A percentile compares a stretch with the other conserved stretches of the same genome.
Evolutionary conservation across 1,284 basidiomycete species (phyloP).

Genomic region (Salmacisia buchloeana): DNA sequence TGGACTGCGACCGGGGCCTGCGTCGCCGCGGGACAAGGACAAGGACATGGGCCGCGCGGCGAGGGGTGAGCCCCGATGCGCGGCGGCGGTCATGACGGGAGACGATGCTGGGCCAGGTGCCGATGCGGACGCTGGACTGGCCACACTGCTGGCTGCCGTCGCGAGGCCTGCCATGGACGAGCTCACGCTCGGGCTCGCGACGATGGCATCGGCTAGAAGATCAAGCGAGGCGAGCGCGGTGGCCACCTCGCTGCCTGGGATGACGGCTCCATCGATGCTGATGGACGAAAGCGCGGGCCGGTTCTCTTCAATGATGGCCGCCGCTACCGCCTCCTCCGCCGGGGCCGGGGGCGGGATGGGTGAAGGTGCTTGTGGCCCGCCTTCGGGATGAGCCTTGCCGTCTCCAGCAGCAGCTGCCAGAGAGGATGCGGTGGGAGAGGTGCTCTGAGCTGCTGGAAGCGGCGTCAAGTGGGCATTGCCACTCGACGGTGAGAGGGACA

Average conservation of each 20-base stretch:
- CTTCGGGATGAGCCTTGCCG: no score
- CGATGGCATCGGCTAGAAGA: neutral
- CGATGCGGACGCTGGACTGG: neutral
- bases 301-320: neutral
- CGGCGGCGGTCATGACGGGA: no score
- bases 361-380: no score
- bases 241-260: constrained; percentile 5
- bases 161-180: neutral
- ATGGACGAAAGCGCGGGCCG: constrained; percentile 6
- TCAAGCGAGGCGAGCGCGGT: neutral
- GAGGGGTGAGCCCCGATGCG: neutral
- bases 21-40: neutral
- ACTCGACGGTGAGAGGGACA: neutral
- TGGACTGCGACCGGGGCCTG: no score
- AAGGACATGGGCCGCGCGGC: neutral
- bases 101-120: no score
- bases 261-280: constrained; percentile 10
- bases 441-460: no score
- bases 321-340: neutral
- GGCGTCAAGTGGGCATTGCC: neutral
- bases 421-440: no score
- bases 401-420: no score
- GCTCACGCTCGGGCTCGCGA: neutral
- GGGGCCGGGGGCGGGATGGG: neutral
- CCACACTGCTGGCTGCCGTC: neutral